Evolutionary conservation across 306 rosid species (phyloP).

Genomic region (Dryas octopetala): DNA sequence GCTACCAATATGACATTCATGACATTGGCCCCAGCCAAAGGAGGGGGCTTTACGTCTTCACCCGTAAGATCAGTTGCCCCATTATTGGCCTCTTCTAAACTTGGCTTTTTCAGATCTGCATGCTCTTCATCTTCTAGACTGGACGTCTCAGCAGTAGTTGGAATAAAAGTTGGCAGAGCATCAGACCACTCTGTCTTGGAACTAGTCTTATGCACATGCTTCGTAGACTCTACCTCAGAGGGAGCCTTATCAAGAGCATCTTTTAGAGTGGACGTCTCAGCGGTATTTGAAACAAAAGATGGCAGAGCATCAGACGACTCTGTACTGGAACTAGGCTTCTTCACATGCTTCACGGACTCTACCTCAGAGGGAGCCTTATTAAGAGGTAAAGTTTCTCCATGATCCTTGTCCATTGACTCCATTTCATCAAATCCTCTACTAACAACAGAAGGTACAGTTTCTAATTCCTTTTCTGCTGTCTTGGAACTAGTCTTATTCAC

Average conservation of each 20-base stretch:
- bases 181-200: slow-evolving; percentile 30
- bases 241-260: slow-evolving; percentile 34
- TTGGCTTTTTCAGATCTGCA: slow-evolving; percentile 27
- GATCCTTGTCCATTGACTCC: slow-evolving; percentile 21
- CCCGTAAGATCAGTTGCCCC: slow-evolving; percentile 25
- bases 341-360: slow-evolving; percentile 27
- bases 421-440: slow-evolving; percentile 30
- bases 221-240: slow-evolving; percentile 22
- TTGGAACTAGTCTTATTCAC: slow-evolving; percentile 28
- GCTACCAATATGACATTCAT: slow-evolving; percentile 86
- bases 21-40: slow-evolving; percentile 85
- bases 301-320: slow-evolving; percentile 35
- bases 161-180: slow-evolving; percentile 36
- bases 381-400: slow-evolving; percentile 26
- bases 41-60: slow-evolving; percentile 51
- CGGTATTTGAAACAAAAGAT: slow-evolving; percentile 27
- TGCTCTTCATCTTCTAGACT: slow-evolving; percentile 27
- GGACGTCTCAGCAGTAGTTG: slow-evolving; percentile 23
- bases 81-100: slow-evolving; percentile 24
- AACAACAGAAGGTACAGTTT: slow-evolving; percentile 28
- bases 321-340: slow-evolving; percentile 30
- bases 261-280: slow-evolving; percentile 20
- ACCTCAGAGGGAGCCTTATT: slow-evolving; percentile 27
- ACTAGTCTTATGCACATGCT: slow-evolving; percentile 25
- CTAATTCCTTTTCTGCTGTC: slow-evolving; percentile 36